Conservation (phyloP, 108 stramenopile genomes). For the Skeletonema potamos region DNA sequence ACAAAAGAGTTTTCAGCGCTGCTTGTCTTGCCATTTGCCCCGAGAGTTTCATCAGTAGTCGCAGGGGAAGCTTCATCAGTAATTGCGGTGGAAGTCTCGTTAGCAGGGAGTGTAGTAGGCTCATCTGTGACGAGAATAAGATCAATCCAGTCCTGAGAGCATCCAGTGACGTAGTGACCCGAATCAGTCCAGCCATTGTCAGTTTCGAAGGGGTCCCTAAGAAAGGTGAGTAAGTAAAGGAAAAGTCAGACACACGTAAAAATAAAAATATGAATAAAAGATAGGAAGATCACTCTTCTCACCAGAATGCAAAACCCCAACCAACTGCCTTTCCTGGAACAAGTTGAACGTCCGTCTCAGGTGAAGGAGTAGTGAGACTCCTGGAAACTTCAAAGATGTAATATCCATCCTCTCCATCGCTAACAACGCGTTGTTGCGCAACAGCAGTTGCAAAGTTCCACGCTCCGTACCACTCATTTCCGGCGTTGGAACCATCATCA, state of each 20-base stretch:
- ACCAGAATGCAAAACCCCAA: constrained; percentile 33
- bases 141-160: constrained; percentile 40
- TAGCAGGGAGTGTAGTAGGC: too few relatives aligned
- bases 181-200: constrained; percentile 37
- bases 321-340: background rate
- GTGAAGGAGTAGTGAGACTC: constrained; percentile 10
- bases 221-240: too few relatives aligned
- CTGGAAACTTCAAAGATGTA: constrained; percentile 35
- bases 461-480: constrained; percentile 42
- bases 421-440: too few relatives aligned
- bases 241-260: too few relatives aligned
- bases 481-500: constrained; percentile 30
- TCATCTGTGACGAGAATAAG: too few relatives aligned
- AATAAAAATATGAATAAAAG: too few relatives aligned
- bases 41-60: too few relatives aligned
- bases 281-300: too few relatives aligned
- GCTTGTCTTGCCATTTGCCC: too few relatives aligned
- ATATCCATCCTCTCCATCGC: constrained; percentile 3
- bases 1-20: too few relatives aligned
- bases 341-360: constrained; percentile 20
- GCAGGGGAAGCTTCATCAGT: too few relatives aligned
- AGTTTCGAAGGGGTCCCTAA: constrained; percentile 38
- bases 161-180: constrained; percentile 42
- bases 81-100: too few relatives aligned
- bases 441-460: background rate